Percentiles rank a stretch among this genome's conserved stretches.
These are phyloP conservation scores for Fusarium tricinctum DNA, from an alignment of 2,329 filamentous ascomycete species.

Conservation along the genomic window DNA sequence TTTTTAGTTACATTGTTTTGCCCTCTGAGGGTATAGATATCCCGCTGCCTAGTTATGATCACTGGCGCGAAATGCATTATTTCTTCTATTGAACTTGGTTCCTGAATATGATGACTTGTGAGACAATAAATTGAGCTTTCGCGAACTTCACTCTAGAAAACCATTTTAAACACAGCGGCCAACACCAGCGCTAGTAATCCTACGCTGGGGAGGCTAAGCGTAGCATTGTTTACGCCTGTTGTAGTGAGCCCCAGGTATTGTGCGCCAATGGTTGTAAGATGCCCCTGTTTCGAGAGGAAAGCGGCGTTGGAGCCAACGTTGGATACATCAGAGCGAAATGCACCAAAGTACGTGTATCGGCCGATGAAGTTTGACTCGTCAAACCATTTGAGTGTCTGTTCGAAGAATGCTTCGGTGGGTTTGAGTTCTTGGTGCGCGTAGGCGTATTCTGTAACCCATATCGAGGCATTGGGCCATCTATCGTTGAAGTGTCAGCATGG, in stretches of 20 bases:
- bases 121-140: not conserved
- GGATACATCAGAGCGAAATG: conserved; percentile 76
- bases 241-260: conserved; percentile 77
- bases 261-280: conserved; percentile 80
- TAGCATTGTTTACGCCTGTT: conserved; percentile 56
- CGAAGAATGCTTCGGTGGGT: conserved; percentile 76
- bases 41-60: conserved; percentile 21
- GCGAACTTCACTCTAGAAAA: conserved; percentile 7
- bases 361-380: conserved; percentile 70
- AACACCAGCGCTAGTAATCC: conserved; percentile 20
- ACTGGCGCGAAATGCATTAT: conserved; percentile 22
- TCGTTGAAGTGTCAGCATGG: not conserved
- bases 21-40: conserved; percentile 45
- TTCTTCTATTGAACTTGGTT: not conserved
- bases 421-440: conserved; percentile 68
- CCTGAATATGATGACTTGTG: not conserved
- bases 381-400: conserved; percentile 74
- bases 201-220: conserved; percentile 4
- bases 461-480: conserved; percentile 71
- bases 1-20: conserved; percentile 36
- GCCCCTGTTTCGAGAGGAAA: conserved; percentile 76
- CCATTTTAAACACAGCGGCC: conserved; percentile 8
- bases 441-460: conserved; percentile 87
- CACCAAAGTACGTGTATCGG: conserved; percentile 81
- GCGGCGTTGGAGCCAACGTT: conserved; percentile 81